These are phyloP conservation scores for Aspergillus sp. DNA, from an alignment of 2,329 filamentous ascomycete genomes.

Conservation along the genomic window DNA sequence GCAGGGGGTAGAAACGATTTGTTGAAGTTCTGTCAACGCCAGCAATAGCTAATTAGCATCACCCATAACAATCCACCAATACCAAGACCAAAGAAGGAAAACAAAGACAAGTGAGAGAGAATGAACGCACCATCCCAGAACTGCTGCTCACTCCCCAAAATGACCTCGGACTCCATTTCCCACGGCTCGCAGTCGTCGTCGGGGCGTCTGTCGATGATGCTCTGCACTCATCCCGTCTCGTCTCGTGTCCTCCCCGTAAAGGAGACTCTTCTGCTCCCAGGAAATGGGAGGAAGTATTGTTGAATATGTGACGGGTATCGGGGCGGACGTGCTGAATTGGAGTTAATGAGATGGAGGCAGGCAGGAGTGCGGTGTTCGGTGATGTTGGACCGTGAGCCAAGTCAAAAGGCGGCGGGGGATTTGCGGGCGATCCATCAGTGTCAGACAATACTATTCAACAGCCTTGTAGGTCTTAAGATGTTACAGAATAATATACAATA, in stretches of 20 bases:
- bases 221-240: conserved; percentile 32
- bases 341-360: background rate
- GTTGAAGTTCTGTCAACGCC: conserved; percentile 53
- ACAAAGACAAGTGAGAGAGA: conserved; percentile 7
- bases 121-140: conserved; percentile 73
- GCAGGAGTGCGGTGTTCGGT: background rate
- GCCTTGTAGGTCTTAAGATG: too few species aligned
- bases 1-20: conserved; percentile 55
- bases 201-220: conserved; percentile 20
- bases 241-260: background rate
- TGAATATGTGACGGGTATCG: background rate
- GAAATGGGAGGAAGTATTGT: background rate
- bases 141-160: conserved; percentile 71
- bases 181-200: conserved; percentile 33
- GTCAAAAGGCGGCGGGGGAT: conserved; percentile 2
- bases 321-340: background rate
- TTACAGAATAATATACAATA: background rate
- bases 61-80: background rate
- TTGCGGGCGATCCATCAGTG: background rate
- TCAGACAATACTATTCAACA: background rate
- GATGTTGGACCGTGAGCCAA: background rate
- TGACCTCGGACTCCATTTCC: conserved; percentile 63
- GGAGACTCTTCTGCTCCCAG: background rate
- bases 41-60: conserved; percentile 1
- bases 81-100: conserved; percentile 1